Conservation (phyloP, 257 asterid species). For the Rehmannia glutinosa region DNA sequence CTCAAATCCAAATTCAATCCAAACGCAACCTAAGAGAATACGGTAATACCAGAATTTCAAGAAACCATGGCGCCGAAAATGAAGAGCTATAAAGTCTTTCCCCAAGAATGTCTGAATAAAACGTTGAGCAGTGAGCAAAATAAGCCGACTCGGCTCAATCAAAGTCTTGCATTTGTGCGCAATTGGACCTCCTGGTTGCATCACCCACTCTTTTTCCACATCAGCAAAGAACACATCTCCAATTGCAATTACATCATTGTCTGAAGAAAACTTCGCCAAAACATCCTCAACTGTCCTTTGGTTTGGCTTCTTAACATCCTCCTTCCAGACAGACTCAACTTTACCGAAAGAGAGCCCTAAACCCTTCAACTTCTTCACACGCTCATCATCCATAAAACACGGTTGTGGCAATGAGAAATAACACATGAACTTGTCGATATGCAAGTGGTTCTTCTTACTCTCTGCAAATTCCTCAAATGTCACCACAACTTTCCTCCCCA, state of each 20-base stretch:
- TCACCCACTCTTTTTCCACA: slow-evolving; percentile 82
- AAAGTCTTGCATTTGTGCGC: slow-evolving; percentile 77
- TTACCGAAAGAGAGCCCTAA: slow-evolving; percentile 70
- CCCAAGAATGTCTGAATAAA: slow-evolving; percentile 95
- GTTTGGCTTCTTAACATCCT: slow-evolving; percentile 84
- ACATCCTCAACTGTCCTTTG: slow-evolving; percentile 60
- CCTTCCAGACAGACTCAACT: slow-evolving; percentile 79
- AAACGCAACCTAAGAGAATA: neutral
- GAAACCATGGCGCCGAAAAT: slow-evolving; percentile 95
- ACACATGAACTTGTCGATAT: slow-evolving; percentile 70
- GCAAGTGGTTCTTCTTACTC: slow-evolving; percentile 55
- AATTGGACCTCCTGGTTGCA: slow-evolving; percentile 97
- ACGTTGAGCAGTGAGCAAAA: slow-evolving; percentile 91
- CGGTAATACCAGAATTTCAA: slow-evolving; percentile 84
- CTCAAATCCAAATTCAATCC: no score
- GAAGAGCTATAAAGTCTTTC: slow-evolving; percentile 81
- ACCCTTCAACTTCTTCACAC: slow-evolving; percentile 72
- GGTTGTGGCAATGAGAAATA: slow-evolving; percentile 86
- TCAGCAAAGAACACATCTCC: slow-evolving; percentile 98
- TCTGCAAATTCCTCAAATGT: slow-evolving; percentile 82
- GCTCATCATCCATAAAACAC: slow-evolving; percentile 86
- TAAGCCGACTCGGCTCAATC: slow-evolving; percentile 87
- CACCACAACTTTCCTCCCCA: slow-evolving; percentile 75
- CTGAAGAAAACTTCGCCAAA: slow-evolving; percentile 53
- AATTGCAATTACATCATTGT: slow-evolving; percentile 74